These are phyloP conservation scores for Vitis riparia DNA, from an alignment of 164 flowering plant species.

Conservation along the genomic window DNA sequence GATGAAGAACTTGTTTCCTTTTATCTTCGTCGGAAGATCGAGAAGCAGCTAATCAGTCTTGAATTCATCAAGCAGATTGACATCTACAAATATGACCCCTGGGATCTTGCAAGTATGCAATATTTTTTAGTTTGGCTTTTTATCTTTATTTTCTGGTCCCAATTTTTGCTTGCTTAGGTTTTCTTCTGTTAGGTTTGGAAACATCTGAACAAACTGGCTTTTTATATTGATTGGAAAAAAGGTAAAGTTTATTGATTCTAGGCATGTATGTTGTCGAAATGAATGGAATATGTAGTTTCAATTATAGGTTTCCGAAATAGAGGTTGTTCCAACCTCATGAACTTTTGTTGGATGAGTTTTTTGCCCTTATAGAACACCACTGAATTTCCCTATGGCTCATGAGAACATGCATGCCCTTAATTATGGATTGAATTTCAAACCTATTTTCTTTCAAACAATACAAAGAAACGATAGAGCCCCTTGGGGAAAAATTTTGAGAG, in stretches of 20 bases:
- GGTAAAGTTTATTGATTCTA: too few relatives aligned
- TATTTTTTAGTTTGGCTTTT: too few relatives aligned
- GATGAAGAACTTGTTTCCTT: constrained; percentile 86
- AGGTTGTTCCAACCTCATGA: too few relatives aligned
- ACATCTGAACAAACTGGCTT: not conserved
- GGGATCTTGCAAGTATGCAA: constrained; percentile 94
- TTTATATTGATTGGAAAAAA: too few relatives aligned
- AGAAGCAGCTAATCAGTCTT: constrained; percentile 50
- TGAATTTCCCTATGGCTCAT: not conserved
- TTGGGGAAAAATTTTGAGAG: too few relatives aligned
- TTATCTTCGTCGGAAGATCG: constrained; percentile 74
- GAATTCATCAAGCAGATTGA: constrained; percentile 78
- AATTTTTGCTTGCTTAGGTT: not conserved
- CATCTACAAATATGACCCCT: constrained; percentile 81
- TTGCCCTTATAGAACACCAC: not conserved
- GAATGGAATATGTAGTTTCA: too few relatives aligned
- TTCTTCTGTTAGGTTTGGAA: not conserved
- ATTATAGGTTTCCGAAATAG: too few relatives aligned
- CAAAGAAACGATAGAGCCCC: too few relatives aligned
- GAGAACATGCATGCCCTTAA: not conserved
- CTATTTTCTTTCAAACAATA: not conserved
- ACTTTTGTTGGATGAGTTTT: too few relatives aligned
- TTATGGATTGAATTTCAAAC: not conserved
- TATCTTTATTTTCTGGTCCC: not conserved
- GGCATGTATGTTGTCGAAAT: too few relatives aligned